Base-by-base conservation (phyloP, 2,329 filamentous ascomycete species). In the Ceratocystis ficicola region DNA sequence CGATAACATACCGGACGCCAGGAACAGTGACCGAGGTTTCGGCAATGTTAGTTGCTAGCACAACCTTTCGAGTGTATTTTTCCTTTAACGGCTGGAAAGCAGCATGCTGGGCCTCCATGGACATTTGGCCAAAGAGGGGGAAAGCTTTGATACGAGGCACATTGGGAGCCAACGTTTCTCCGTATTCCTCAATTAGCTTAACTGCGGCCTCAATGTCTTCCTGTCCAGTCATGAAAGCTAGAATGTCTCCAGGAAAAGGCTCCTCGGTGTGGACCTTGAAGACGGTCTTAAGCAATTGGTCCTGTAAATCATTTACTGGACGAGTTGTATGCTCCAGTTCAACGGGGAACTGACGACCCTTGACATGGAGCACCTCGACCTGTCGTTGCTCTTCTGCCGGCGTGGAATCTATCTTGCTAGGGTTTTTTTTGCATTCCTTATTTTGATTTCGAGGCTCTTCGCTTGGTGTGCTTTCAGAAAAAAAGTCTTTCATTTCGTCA, bases 1-100 rank as follows among this genome's bases (percentile, higher is more conserved):
- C 94, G 22, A 99, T 82, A 8, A 99, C 93, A 70, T 88, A 94
- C 3, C 90, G 85, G 5, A 99, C 91, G 1, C 94, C 94, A 0
- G 93, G 88, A 0, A 99, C 92, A 0, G 94, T 99, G 67, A 99
- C 89, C 0, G 94, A 97, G 0, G 94, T 97, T 74, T 99, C 94
- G n/a, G 94, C 94, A 71, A 99, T 97, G 72, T 99, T 99, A 15
- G 94, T 99, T 0, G 92, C 87, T 0, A 99, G 78, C 0, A 99
- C 91, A 12, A 97, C 82, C 73, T 97, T 97, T 55, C 94, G 83
- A 0, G 90, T 95, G 66, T 81, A 82, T n/a, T 80, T 80, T 1
- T 85, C 83, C 65, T 84, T 84, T 25, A 88, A 82, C 0, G 89
- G 88, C 65, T 86, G 80, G 73, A 99, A 97, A 8, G 95, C 91